Base-by-base conservation (phyloP, 768 basidiomycete species). In the Kwoniella europaea region DNA sequence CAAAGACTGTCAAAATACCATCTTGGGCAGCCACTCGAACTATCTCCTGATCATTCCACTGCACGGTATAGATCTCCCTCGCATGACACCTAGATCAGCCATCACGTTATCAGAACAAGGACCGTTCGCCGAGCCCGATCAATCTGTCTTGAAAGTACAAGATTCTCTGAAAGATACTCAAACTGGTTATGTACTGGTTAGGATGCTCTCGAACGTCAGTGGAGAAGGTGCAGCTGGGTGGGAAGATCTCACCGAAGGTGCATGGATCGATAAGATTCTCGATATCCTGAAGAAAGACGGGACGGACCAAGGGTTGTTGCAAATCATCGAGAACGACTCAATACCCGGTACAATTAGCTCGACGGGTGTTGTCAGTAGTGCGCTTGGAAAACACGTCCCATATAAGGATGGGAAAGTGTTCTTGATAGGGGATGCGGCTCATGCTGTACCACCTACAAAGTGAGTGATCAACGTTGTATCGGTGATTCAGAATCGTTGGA, bases 351-450 rank as follows among this genome's bases (percentile, higher is more conserved):
- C 70, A 16, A 57, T 64, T 6, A 61, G 62, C 6, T 44, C 70
- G 6, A 59, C 66, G 61, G 65, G 58, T 15, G 63, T 68, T 22
- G 54, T 70, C 53, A 63, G 68, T n/a, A 60, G 61, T 66, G 52
- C 12, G 4, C 10, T 6, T 10, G 43, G 43, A 12, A 52, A 54
- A 54, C 43, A 53, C 50, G 41, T 53, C 4, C 53, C 27, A n/a
- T 44, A 20, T 4, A 50, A 20, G 10, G 42, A 52, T 1, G 68
- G 68, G 16, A 65, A 58, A 27, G 52, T 58, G 7, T 63, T 73
- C 5, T 42, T 73, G n/a, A 57, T 69, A 20, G 72, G 72, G 4
- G 72, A 73, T 70, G 68, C 72, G 7, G 63, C 58, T 29, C 72
- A 73, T 53, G 64, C 58, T 9, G 65, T 73, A 64, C 72, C 72